Evolutionary conservation across 2,329 filamentous ascomycete species (phyloP).

Genomic region (Aureobasidium sp.): DNA sequence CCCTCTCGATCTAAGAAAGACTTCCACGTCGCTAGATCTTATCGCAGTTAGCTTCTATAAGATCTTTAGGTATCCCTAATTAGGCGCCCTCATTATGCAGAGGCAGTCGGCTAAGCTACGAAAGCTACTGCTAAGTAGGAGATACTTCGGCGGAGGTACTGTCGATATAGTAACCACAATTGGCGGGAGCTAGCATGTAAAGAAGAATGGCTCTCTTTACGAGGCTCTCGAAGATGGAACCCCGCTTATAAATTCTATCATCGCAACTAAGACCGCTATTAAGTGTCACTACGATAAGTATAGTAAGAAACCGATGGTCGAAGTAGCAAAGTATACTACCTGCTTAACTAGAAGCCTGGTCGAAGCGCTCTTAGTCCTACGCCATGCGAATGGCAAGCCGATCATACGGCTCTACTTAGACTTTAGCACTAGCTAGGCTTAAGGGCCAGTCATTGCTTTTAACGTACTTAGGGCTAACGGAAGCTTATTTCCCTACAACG

Average conservation of each 20-base stretch:
- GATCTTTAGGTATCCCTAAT: conserved; percentile 58
- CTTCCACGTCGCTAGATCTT: conserved; percentile 50
- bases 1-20: conserved; percentile 47
- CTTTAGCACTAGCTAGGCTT: conserved; percentile 40
- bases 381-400: conserved; percentile 45
- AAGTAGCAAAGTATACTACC: conserved; percentile 46
- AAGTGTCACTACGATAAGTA: conserved; percentile 49
- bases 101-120: conserved; percentile 47
- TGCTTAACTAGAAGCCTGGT: conserved; percentile 46
- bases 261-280: conserved; percentile 54
- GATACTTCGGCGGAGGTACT: conserved; percentile 62
- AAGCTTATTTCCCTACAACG: conserved; percentile 46
- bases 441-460: conserved; percentile 57
- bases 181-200: conserved; percentile 47
- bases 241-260: conserved; percentile 57
- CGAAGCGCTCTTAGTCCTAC: conserved; percentile 39
- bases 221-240: conserved; percentile 61
- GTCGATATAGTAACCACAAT: conserved; percentile 52
- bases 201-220: conserved; percentile 46
- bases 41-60: conserved; percentile 56
- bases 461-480: conserved; percentile 50
- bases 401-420: conserved; percentile 51
- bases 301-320: no score
- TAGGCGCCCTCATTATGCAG: conserved; percentile 53
- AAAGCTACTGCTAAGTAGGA: conserved; percentile 36